These are phyloP conservation scores for Ajuga chamaepitys DNA, from an alignment of 257 asterid species.

Conservation along the genomic window DNA sequence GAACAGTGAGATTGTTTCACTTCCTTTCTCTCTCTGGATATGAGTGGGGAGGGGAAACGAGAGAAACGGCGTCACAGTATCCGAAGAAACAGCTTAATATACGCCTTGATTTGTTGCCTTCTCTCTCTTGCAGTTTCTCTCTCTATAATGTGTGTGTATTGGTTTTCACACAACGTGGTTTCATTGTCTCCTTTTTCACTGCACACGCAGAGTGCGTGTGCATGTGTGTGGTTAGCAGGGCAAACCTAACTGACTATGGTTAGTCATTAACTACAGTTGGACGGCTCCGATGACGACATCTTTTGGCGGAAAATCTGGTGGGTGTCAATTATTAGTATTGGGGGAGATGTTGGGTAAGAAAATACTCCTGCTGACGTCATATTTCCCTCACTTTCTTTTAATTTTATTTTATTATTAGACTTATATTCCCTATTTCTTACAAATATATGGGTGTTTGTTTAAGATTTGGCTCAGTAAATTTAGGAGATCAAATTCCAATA, in stretches of 20 bases:
- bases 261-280: constrained; percentile 12
- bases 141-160: constrained; percentile 5
- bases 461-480: no score
- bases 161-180: constrained; percentile 33
- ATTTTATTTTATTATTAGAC: no score
- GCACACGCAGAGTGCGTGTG: constrained; percentile 34
- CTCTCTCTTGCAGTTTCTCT: constrained; percentile 19
- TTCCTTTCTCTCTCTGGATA: background rate
- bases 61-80: constrained; percentile 27
- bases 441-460: no score
- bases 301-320: constrained; percentile 19
- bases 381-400: no score
- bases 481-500: no score
- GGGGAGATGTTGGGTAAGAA: background rate
- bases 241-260: constrained; percentile 21
- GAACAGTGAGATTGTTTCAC: background rate
- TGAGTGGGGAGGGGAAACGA: background rate
- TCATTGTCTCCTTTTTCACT: constrained; percentile 49
- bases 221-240: constrained; percentile 15
- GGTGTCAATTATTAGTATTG: constrained; percentile 3
- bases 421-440: no score
- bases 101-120: constrained; percentile 42
- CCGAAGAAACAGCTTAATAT: constrained; percentile 47
- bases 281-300: constrained; percentile 14
- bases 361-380: background rate